Percentiles rank a stretch among this genome's conserved stretches.
Evolutionary conservation across 768 basidiomycete genomes (phyloP).

Genomic region (Termitomyces sp.): DNA sequence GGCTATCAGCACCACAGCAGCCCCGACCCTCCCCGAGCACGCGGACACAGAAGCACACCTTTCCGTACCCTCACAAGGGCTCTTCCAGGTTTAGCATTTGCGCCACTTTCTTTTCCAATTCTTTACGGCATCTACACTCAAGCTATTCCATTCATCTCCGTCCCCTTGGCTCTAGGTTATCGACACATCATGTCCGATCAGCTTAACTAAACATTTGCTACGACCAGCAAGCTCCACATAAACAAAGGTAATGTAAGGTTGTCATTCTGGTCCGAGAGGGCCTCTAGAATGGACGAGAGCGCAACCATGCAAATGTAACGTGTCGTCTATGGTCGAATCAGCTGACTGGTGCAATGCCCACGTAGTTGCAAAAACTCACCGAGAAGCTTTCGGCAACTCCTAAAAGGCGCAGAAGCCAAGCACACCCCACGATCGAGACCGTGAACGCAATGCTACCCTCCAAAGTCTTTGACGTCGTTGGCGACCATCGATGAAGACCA

Average conservation of each 20-base stretch:
- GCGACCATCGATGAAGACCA: slow-evolving; percentile 81
- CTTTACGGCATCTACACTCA: neutral
- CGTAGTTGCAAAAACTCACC: slow-evolving; percentile 39
- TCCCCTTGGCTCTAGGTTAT: slow-evolving; percentile 4
- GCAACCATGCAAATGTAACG: slow-evolving; percentile 61
- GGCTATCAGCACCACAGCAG: neutral
- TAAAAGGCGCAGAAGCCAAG: slow-evolving; percentile 63
- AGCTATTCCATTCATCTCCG: neutral
- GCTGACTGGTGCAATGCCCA: neutral
- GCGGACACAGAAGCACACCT: neutral
- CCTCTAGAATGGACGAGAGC: slow-evolving; percentile 79
- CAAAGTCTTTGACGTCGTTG: slow-evolving; percentile 79
- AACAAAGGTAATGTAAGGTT: slow-evolving; percentile 95
- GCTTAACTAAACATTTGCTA: slow-evolving; percentile 40
- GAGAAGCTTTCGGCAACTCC: slow-evolving; percentile 74
- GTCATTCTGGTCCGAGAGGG: slow-evolving; percentile 93
- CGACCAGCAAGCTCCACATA: slow-evolving; percentile 84
- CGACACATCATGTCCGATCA: neutral
- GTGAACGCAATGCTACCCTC: slow-evolving; percentile 88
- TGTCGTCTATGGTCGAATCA: slow-evolving; percentile 39
- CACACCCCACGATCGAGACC: slow-evolving; percentile 60
- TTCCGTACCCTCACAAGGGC: neutral
- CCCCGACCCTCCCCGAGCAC: neutral
- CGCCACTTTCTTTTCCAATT: neutral
- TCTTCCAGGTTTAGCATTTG: neutral